Evolutionary conservation across 805 yeast species (phyloP), one percentile per base, ranked within the genome.

Genomic region (Metschnikowia corniflorae): DNA sequence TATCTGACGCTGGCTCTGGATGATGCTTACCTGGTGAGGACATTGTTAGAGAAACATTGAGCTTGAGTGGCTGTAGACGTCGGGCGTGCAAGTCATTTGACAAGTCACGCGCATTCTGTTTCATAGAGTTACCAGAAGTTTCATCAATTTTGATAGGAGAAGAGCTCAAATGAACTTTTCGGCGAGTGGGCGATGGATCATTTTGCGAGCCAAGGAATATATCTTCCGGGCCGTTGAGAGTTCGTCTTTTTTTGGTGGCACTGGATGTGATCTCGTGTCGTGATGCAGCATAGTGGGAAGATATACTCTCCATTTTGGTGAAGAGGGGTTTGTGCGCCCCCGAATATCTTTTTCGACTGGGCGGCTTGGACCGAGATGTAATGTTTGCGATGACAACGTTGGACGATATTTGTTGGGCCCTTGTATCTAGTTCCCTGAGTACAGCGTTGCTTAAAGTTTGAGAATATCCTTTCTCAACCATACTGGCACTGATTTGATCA

Each of bases 231-330:
- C 70, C 71, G 31, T 65, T 67, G 23, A 66, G 52, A 0, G 73
- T 68, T 31, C 71, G 47, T 17, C 53, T 33, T 44, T 71, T 58
- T 35, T 66, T 53, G 31, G 64, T 63, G 18, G 58, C 55, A 33
- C 53, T 50, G 9, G 50, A 40, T 16, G 34, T 34, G 1, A 26
- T 18, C 19, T 25, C 33, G 3, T 30, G 41, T 6, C 53, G 39
- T n/a, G 51, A 53, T 4, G 71, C 72, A 1, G 78, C 72, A 40
- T 73, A 73, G 40, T 73, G 78, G 6, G 60, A 55, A 7, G 66
- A 55, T 13, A 74, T 73, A 13, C 77, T 68, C 16, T 73, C 78
- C 78, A 74, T 71, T 31, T 43, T 50, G 46, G 53, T 53, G 44
- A 65, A 65, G 20, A 58, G 51, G n/a, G 56, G 49, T 27, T 58